Evolutionary conservation across 805 yeast species (phyloP).

Genomic region (Barnettozyma californica): DNA sequence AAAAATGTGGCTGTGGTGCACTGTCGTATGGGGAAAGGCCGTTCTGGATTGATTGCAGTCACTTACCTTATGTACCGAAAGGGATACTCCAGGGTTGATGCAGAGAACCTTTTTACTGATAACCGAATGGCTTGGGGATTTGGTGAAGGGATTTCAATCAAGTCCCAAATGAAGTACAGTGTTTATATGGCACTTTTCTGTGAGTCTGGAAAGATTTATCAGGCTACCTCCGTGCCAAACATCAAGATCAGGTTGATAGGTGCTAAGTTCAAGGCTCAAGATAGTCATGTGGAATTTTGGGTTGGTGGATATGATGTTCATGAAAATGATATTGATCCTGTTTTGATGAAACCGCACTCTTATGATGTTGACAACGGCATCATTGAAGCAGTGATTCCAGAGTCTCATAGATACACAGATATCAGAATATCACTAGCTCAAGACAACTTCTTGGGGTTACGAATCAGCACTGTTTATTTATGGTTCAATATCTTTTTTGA

Average conservation of each 20-base stretch:
- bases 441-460: conserved; percentile 1
- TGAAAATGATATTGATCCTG: conserved; percentile 3
- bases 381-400: not conserved
- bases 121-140: conserved; percentile 51
- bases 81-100: conserved; percentile 36
- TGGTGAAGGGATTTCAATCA: conserved; percentile 66
- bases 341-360: not conserved
- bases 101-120: conserved; percentile 47
- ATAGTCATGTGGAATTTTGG: not conserved
- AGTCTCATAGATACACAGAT: conserved; percentile 15
- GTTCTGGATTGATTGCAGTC: conserved; percentile 74
- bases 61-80: conserved; percentile 58
- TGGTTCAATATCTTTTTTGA: conserved; percentile 46
- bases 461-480: conserved; percentile 24
- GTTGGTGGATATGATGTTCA: conserved; percentile 4
- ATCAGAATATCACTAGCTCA: conserved; percentile 18
- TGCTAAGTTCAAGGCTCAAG: not conserved
- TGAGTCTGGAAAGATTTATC: not conserved
- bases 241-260: conserved; percentile 3
- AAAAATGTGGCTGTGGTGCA: conserved; percentile 64
- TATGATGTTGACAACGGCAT: not conserved
- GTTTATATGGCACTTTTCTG: conserved; percentile 36
- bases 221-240: not conserved
- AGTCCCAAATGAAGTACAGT: conserved; percentile 64
- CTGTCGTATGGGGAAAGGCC: conserved; percentile 89